These are phyloP conservation scores for Fusarium keratoplasticum DNA, from an alignment of 2,329 filamentous ascomycete genomes.

Conservation along the genomic window DNA sequence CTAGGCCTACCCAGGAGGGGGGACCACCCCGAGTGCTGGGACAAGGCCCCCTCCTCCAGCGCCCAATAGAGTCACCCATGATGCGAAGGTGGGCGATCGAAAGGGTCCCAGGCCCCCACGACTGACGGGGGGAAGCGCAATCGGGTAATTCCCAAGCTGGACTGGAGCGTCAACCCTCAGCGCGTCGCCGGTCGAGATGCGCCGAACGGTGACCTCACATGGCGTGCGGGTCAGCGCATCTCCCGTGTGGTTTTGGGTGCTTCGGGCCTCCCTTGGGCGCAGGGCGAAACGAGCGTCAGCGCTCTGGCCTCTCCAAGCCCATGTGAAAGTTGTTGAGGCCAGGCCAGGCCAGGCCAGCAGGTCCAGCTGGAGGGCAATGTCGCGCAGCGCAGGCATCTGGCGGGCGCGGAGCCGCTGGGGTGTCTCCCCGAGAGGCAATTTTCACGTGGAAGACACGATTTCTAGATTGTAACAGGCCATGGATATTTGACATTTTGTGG, in stretches of 20 bases:
- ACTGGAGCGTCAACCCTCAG: background rate
- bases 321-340: constrained; percentile 31
- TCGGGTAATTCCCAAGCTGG: constrained; percentile 39
- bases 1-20: constrained; percentile 3
- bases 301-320: constrained; percentile 13
- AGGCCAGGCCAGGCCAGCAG: background rate
- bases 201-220: constrained; percentile 36
- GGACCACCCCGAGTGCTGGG: constrained; percentile 9
- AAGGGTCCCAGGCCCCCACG: constrained; percentile 44
- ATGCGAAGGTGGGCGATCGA: constrained; percentile 44
- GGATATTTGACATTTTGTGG: background rate
- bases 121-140: constrained; percentile 25
- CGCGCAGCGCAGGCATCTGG: constrained; percentile 2
- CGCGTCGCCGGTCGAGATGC: constrained; percentile 29
- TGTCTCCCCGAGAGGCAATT: background rate
- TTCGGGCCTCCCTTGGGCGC: background rate
- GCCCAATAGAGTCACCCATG: constrained; percentile 44
- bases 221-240: constrained; percentile 37
- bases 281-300: background rate
- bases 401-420: constrained; percentile 3
- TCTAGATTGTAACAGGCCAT: background rate
- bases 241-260: constrained; percentile 2
- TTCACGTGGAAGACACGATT: constrained; percentile 6
- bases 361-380: background rate
- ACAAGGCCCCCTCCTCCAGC: background rate